Evolutionary conservation across 1,284 basidiomycete genomes (phyloP).

Genomic region (Schizopora paradoxa): DNA sequence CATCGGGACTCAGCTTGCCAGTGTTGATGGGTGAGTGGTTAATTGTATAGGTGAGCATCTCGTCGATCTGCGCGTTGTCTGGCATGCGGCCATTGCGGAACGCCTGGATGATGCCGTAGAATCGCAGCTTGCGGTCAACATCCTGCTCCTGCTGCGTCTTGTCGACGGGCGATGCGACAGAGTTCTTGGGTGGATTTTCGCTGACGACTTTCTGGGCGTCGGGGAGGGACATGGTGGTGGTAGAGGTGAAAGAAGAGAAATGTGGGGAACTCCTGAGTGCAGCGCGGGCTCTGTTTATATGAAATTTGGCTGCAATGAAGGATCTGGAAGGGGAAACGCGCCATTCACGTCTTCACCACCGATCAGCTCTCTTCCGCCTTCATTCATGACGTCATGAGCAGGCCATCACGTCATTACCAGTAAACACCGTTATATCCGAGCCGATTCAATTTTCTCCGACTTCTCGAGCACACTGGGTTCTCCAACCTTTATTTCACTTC

Average conservation of each 20-base stretch:
- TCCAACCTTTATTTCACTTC: too few relatives aligned
- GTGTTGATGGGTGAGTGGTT: slow-evolving; percentile 64
- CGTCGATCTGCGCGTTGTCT: slow-evolving; percentile 75
- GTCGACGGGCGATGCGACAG: slow-evolving; percentile 56
- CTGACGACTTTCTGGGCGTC: slow-evolving; percentile 54
- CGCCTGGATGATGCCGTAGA: slow-evolving; percentile 77
- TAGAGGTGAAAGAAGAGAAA: slow-evolving; percentile 5
- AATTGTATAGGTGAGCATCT: slow-evolving; percentile 63
- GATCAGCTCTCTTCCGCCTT: background rate
- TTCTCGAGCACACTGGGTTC: too few relatives aligned
- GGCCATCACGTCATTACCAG: slow-evolving; percentile 1
- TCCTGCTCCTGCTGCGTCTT: slow-evolving; percentile 49
- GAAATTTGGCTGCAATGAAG: background rate
- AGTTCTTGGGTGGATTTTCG: slow-evolving; percentile 45
- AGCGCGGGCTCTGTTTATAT: slow-evolving; percentile 5
- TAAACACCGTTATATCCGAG: too few relatives aligned
- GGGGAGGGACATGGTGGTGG: slow-evolving; percentile 54
- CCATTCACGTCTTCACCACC: background rate
- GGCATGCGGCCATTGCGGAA: slow-evolving; percentile 77
- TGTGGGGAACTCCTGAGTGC: too few relatives aligned
- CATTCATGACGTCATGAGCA: background rate
- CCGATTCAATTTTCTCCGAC: too few relatives aligned
- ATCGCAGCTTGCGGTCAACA: slow-evolving; percentile 62
- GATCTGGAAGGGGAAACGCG: too few relatives aligned
- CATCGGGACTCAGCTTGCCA: slow-evolving; percentile 67